phyloP scores from a whole-genome alignment of 202 grass and related monocot genomes.

The Setaria italica region DNA sequence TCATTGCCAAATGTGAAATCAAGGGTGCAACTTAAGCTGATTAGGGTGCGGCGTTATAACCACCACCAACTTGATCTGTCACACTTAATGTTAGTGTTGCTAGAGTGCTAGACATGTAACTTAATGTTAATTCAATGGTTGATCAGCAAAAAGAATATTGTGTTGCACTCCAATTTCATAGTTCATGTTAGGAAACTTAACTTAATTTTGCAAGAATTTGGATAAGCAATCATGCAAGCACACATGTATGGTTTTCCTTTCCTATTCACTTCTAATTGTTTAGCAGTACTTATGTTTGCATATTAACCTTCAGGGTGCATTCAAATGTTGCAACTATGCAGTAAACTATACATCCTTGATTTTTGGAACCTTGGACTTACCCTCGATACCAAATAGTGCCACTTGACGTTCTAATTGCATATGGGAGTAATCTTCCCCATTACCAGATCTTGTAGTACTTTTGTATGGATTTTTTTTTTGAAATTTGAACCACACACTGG shows the following conservation, averaged over 20 bases:
- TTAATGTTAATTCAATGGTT: not conserved
- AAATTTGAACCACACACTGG: not conserved
- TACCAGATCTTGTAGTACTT: not conserved
- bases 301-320: too few species aligned
- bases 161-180: not conserved
- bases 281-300: too few species aligned
- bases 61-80: not conserved
- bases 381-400: not conserved
- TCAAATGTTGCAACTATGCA: too few species aligned
- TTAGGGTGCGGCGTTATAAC: not conserved
- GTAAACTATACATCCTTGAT: too few species aligned
- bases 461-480: not conserved
- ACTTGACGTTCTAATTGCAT: slow-evolving; percentile 18
- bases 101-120: not conserved
- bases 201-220: slow-evolving; percentile 15
- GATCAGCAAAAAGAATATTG: not conserved
- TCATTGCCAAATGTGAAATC: not conserved
- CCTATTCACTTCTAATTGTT: not conserved
- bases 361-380: not conserved
- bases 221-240: not conserved
- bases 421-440: not conserved
- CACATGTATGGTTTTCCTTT: not conserved
- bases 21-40: not conserved
- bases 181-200: slow-evolving; percentile 4
- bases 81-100: not conserved